phyloP scores from a whole-genome alignment of 2,329 filamentous ascomycete genomes.

The Curvularia sp. region DNA sequence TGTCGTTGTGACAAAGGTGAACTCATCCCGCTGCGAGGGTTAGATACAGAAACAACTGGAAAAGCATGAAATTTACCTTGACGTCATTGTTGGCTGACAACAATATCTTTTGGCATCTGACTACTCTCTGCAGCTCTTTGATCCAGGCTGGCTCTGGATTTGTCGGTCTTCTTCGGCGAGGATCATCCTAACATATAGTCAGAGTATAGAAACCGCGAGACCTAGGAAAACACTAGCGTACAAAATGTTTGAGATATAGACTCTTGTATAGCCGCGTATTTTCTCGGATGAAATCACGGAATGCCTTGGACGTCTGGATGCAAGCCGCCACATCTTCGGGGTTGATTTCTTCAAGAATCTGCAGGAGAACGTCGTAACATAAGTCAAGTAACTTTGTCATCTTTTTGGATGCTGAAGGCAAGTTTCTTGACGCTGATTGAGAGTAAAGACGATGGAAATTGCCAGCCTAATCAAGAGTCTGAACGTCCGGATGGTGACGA shows the following conservation, averaged over 20 bases:
- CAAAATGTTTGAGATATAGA: conserved; percentile 66
- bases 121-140: conserved; percentile 36
- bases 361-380: conserved; percentile 47
- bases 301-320: conserved; percentile 38
- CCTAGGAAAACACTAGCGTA: conserved; percentile 44
- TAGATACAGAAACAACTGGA: not conserved
- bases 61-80: conserved; percentile 44
- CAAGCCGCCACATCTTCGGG: conserved; percentile 43
- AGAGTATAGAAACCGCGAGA: conserved; percentile 10
- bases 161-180: conserved; percentile 34
- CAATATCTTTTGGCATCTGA: conserved; percentile 54
- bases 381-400: conserved; percentile 46
- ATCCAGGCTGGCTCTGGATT: conserved; percentile 44
- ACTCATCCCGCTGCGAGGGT: conserved; percentile 38
- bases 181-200: conserved; percentile 48
- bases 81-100: conserved; percentile 49
- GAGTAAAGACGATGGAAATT: not conserved
- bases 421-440: not conserved
- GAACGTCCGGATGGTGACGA: conserved; percentile 2
- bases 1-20: conserved; percentile 48
- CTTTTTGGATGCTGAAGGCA: fast-evolving
- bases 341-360: conserved; percentile 43
- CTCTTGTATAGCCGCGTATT: conserved; percentile 68
- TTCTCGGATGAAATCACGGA: conserved; percentile 63
- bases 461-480: conserved; percentile 1